These are phyloP conservation scores for Serendipita sp. DNA, from an alignment of 768 basidiomycete species.

Conservation along the genomic window DNA sequence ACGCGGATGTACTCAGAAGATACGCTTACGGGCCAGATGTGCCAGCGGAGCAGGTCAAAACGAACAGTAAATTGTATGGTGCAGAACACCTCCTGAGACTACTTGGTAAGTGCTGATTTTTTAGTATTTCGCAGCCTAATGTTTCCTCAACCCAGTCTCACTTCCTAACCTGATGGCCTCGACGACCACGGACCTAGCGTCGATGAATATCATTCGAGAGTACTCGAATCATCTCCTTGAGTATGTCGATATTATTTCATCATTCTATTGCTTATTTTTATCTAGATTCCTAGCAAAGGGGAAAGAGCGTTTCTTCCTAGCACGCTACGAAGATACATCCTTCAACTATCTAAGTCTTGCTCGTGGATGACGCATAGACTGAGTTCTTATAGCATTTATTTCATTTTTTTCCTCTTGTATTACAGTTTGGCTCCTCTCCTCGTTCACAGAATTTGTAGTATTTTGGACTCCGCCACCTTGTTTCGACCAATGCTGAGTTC, in stretches of 20 bases:
- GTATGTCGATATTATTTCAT: constrained; percentile 29
- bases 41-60: constrained; percentile 50
- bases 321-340: constrained; percentile 64
- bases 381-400: background rate
- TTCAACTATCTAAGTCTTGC: constrained; percentile 70
- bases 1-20: constrained; percentile 56
- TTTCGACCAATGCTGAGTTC: background rate
- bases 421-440: background rate
- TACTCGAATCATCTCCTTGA: constrained; percentile 77
- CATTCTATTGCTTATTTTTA: background rate
- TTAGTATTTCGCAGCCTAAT: background rate
- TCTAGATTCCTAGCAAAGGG: constrained; percentile 66
- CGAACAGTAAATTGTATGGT: constrained; percentile 84
- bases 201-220: constrained; percentile 65
- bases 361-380: constrained; percentile 34
- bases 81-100: constrained; percentile 87
- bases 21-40: constrained; percentile 64
- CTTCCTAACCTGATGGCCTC: constrained; percentile 80
- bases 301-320: constrained; percentile 52
- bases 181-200: constrained; percentile 83
- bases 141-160: constrained; percentile 40
- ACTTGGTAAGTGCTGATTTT: constrained; percentile 45
- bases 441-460: background rate
- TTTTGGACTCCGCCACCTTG: background rate
- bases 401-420: background rate